These are phyloP conservation scores for Eurotiales sp. DNA, from an alignment of 2,329 filamentous ascomycete genomes.

Conservation along the genomic window DNA sequence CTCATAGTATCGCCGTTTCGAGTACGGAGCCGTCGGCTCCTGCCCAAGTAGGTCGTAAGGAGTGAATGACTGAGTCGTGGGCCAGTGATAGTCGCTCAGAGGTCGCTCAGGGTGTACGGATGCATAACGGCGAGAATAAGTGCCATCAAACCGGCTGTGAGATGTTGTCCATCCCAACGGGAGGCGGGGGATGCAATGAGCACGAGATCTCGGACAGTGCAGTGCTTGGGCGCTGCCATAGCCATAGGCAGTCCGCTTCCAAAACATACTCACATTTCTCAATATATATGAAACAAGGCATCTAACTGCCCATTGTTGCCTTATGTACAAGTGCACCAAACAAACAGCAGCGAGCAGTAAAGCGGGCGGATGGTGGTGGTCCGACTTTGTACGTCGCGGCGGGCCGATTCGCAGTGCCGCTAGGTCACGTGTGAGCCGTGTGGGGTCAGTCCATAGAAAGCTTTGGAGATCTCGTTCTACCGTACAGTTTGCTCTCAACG, in stretches of 20 bases:
- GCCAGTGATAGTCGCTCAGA: conserved; percentile 35
- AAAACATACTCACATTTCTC: conserved; percentile 45
- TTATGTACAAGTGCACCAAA: neutral
- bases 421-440: neutral
- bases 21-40: conserved; percentile 64
- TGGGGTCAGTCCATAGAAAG: neutral
- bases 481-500: neutral
- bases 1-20: conserved; percentile 79
- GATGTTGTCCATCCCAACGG: conserved; percentile 9
- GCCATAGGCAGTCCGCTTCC: conserved; percentile 38
- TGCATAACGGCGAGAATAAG: conserved; percentile 27
- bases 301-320: conserved; percentile 8
- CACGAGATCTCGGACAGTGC: conserved; percentile 32
- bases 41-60: conserved; percentile 85
- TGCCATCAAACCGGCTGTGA: neutral
- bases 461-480: neutral
- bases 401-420: neutral
- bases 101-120: conserved; percentile 26
- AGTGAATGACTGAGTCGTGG: conserved; percentile 50
- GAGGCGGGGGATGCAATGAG: conserved; percentile 30
- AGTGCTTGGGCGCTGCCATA: conserved; percentile 31
- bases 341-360: too few species aligned
- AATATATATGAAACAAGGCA: conserved; percentile 17
- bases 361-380: too few species aligned
- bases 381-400: too few species aligned